Evolutionary conservation across 441 rosid genomes (phyloP), one percentile per base, ranked within the genome.

Genomic region (Pelargonium citronellum): DNA sequence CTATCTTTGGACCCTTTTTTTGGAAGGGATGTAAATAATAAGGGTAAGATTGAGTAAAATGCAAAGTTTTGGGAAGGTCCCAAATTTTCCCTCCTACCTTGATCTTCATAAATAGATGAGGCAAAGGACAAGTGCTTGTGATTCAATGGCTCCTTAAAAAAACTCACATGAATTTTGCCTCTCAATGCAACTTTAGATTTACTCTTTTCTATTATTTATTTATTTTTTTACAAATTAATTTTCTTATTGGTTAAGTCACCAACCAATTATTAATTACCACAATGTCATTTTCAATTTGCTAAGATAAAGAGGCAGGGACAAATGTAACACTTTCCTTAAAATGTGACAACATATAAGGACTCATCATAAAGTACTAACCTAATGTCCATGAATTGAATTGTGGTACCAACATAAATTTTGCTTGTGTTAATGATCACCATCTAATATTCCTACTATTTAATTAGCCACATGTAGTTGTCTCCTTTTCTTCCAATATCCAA

Each of bases 101-200:
- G 27, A 24, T 24, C 27, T 24, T 24, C 27, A 24, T 24, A 24
- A 24, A 24, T 24, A 24, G 27, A 24, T 24, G 27, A 24, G 27
- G 27, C 27, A 24, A 24, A 24, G 27, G 27, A 24, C 27, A 24
- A 24, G 27, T 24, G 27, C 27, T 24, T 24, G 27, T 24, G 27
- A 24, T 15, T 55, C 61, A 55, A n/a, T 2, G 5, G 61, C 22
- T 55, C 61, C 61, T 15, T n/a, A 12, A 55, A 55, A 55, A 12
- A n/a, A 6, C 22, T 55, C 61, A 55, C 61, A 15, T 55, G 61
- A 55, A n/a, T 55, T 55, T 55, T 55, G 61, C 61, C n/a, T 15
- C 49, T 44, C 12, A 6, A 44, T 44, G 7, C 49, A 6, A 44
- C 4, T 44, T 44, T 44, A 6, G 12, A 58, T 24, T 24, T 24